A percentile compares a stretch with the other conserved stretches of the same genome.
Conservation (phyloP, 2,329 filamentous ascomycete genomes). For the Leptodontidium sp. region DNA sequence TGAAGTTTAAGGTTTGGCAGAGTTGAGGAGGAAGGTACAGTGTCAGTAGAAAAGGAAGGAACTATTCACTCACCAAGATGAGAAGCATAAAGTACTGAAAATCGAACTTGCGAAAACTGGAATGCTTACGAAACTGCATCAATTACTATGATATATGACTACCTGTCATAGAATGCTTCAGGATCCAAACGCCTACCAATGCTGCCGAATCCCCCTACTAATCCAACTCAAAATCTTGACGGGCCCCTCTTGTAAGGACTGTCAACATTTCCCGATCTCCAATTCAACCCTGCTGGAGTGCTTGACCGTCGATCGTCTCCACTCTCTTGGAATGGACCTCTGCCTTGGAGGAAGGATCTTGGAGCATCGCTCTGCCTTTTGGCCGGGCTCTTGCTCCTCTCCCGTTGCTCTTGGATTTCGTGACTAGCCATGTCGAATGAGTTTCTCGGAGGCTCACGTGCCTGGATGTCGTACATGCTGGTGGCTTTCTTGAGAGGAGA, state of each 20-base stretch:
- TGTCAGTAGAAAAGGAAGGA: background rate
- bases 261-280: conserved; percentile 32
- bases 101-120: background rate
- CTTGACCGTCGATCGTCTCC: conserved; percentile 38
- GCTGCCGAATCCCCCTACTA: background rate
- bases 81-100: background rate
- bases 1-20: background rate
- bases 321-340: conserved; percentile 28
- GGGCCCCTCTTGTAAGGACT: conserved; percentile 41
- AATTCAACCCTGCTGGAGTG: conserved; percentile 33
- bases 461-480: conserved; percentile 66
- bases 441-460: conserved; percentile 61
- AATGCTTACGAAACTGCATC: conserved; percentile 20
- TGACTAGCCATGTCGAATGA: conserved; percentile 66
- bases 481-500: conserved; percentile 84
- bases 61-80: background rate
- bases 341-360: conserved; percentile 18
- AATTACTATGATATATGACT: conserved; percentile 27
- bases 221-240: conserved; percentile 39
- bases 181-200: conserved; percentile 22
- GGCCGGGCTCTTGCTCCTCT: conserved; percentile 42
- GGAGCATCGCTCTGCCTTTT: conserved; percentile 40
- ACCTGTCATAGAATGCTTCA: background rate
- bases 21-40: background rate
- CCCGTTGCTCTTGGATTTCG: conserved; percentile 43